Evolutionary conservation across 2,329 filamentous ascomycete species (phyloP).

Genomic region (Fusarium marasasianum): DNA sequence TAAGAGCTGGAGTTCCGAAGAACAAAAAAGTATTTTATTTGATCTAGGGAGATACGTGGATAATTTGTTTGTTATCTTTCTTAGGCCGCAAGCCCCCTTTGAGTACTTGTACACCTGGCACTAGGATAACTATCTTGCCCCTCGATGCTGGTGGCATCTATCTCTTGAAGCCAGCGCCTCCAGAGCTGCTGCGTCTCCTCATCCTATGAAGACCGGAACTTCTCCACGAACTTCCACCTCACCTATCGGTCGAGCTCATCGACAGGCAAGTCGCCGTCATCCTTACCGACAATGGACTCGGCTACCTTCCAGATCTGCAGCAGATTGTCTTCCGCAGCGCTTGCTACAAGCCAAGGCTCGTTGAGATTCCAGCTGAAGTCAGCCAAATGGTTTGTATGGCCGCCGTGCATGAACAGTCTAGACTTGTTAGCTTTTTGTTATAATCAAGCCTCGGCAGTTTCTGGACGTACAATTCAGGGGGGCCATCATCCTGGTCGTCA

Average conservation of each 20-base stretch:
- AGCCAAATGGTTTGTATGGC: slow-evolving; percentile 94
- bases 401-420: slow-evolving; percentile 97
- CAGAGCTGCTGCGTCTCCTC: slow-evolving; percentile 41
- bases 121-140: slow-evolving; percentile 30
- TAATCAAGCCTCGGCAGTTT: neutral
- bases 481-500: slow-evolving; percentile 94
- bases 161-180: slow-evolving; percentile 28
- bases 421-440: slow-evolving; percentile 29
- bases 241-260: slow-evolving; percentile 77
- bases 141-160: slow-evolving; percentile 19
- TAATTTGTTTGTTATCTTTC: neutral
- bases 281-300: slow-evolving; percentile 81
- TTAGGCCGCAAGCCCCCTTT: neutral
- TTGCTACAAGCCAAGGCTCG: slow-evolving; percentile 96
- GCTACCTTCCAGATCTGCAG: slow-evolving; percentile 94
- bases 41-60: neutral
- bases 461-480: slow-evolving; percentile 83
- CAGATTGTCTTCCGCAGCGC: slow-evolving; percentile 95
- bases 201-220: slow-evolving; percentile 46
- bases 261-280: slow-evolving; percentile 77
- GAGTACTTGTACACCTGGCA: slow-evolving; percentile 6
- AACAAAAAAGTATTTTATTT: neutral
- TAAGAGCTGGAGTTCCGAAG: neutral
- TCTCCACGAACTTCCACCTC: slow-evolving; percentile 48
- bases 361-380: slow-evolving; percentile 99